phyloP scores from a whole-genome alignment of 2,329 filamentous ascomycete genomes.

The Nothomitra cinnamomea region DNA sequence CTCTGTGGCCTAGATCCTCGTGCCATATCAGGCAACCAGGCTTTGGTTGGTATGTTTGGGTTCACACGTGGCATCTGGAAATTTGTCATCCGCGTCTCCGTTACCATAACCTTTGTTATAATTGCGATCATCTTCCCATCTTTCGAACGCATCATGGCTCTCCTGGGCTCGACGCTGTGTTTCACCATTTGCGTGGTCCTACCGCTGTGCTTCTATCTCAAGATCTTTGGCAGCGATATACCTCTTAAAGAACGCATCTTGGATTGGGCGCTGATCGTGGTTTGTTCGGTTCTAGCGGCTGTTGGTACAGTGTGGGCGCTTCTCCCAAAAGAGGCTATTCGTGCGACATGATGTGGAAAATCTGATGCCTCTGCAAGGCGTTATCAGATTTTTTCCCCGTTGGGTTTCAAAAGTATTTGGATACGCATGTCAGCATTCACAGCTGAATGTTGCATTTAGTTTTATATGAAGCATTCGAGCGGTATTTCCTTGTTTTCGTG shows the following conservation, averaged over 20 bases:
- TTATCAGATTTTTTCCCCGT: too few species aligned
- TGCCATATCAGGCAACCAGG: constrained; percentile 30
- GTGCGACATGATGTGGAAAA: constrained; percentile 14
- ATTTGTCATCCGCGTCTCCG: constrained; percentile 44
- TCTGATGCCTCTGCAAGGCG: background rate
- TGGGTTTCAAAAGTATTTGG: too few species aligned
- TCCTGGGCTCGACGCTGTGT: constrained; percentile 78
- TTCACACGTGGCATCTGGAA: constrained; percentile 41
- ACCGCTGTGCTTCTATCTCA: constrained; percentile 76
- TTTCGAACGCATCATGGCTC: constrained; percentile 81
- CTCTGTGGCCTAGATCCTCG: constrained; percentile 53
- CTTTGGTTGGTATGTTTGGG: constrained; percentile 36
- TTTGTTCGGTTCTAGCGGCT: constrained; percentile 53
- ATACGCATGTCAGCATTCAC: too few species aligned
- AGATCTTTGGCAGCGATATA: constrained; percentile 67
- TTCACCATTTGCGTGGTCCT: constrained; percentile 91
- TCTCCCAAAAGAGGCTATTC: constrained; percentile 59
- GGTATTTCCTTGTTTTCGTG: too few species aligned
- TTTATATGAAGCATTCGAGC: too few species aligned
- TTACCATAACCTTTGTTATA: constrained; percentile 53
- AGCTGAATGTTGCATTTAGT: too few species aligned
- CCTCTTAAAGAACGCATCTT: constrained; percentile 42
- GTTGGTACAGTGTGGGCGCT: constrained; percentile 80
- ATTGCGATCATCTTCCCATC: constrained; percentile 60
- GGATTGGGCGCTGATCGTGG: constrained; percentile 50